Evolutionary conservation across 2,329 filamentous ascomycete genomes (phyloP).

Genomic region (Aureobasidium mangrovei): DNA sequence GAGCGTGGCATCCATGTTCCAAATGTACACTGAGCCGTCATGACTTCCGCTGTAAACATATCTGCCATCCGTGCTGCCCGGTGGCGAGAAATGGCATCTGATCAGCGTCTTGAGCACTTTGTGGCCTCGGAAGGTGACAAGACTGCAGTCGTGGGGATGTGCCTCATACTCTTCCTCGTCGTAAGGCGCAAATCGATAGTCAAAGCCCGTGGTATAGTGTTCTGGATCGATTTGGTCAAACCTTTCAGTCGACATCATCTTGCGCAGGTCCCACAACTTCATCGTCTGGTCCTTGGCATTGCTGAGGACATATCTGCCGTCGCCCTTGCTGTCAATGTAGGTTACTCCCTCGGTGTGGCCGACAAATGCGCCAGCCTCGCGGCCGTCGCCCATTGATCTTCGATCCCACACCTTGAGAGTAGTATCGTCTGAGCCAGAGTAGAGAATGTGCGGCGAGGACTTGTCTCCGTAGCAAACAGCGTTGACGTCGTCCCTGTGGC

Average conservation of each 20-base stretch:
- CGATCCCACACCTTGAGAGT: constrained; percentile 96
- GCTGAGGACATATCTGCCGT: constrained; percentile 79
- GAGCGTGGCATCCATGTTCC: constrained; percentile 83
- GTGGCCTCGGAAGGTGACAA: constrained; percentile 91
- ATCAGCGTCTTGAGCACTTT: constrained; percentile 83
- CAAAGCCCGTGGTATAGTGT: constrained; percentile 56
- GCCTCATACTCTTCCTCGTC: constrained; percentile 57
- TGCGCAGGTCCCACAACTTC: constrained; percentile 92
- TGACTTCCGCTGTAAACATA: constrained; percentile 91
- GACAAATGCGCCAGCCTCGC: constrained; percentile 56
- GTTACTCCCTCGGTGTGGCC: constrained; percentile 58
- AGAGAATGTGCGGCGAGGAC: constrained; percentile 82
- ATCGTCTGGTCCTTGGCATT: constrained; percentile 96
- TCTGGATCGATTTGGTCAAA: constrained; percentile 50
- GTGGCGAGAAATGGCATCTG: constrained; percentile 88
- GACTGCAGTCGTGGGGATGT: constrained; percentile 77
- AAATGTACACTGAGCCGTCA: constrained; percentile 83
- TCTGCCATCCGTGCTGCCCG: constrained; percentile 72
- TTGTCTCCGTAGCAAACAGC: constrained; percentile 93
- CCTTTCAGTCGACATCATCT: constrained; percentile 67
- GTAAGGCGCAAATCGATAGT: constrained; percentile 64
- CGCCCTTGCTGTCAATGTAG: constrained; percentile 72
- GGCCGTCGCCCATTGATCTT: constrained; percentile 54
- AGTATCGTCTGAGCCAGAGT: constrained; percentile 90
- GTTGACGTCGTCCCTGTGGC: constrained; percentile 85